Conservation (phyloP, 1,284 basidiomycete species). For the Hymenochaete sp. region DNA sequence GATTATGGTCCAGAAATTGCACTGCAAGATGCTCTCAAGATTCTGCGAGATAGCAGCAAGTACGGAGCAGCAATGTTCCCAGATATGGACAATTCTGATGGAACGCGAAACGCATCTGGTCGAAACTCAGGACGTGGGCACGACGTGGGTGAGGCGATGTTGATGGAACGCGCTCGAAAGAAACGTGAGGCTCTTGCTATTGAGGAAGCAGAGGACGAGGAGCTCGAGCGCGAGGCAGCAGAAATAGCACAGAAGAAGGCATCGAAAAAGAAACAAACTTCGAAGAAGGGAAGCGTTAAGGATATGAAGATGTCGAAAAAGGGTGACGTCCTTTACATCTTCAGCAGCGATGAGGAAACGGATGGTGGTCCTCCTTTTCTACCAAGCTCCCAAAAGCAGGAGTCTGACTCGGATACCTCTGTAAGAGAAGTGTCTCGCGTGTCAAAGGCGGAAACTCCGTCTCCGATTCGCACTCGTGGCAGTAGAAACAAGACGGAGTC, state of each 20-base stretch:
- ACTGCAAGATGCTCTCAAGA: slow-evolving; percentile 40
- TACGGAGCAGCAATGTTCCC: slow-evolving; percentile 79
- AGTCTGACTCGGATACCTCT: too few species aligned
- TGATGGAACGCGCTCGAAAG: slow-evolving; percentile 30
- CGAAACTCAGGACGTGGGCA: slow-evolving; percentile 17
- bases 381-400: too few species aligned
- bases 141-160: slow-evolving; percentile 25
- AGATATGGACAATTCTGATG: slow-evolving; percentile 41
- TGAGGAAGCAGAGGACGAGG: slow-evolving; percentile 31
- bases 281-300: too few species aligned
- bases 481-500: too few species aligned
- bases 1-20: slow-evolving; percentile 36
- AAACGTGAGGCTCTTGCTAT: slow-evolving; percentile 51
- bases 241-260: slow-evolving; percentile 1
- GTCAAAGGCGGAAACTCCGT: too few species aligned
- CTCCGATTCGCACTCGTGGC: too few species aligned
- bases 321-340: too few species aligned
- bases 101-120: slow-evolving; percentile 24
- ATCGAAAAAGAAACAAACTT: slow-evolving; percentile 5
- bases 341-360: too few species aligned
- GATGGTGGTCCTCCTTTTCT: too few species aligned
- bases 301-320: too few species aligned
- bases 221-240: slow-evolving; percentile 18
- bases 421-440: too few species aligned
- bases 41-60: slow-evolving; percentile 61